Evolutionary conservation across 805 yeast genomes (phyloP).

Genomic region (Millerozyma acaciae): DNA sequence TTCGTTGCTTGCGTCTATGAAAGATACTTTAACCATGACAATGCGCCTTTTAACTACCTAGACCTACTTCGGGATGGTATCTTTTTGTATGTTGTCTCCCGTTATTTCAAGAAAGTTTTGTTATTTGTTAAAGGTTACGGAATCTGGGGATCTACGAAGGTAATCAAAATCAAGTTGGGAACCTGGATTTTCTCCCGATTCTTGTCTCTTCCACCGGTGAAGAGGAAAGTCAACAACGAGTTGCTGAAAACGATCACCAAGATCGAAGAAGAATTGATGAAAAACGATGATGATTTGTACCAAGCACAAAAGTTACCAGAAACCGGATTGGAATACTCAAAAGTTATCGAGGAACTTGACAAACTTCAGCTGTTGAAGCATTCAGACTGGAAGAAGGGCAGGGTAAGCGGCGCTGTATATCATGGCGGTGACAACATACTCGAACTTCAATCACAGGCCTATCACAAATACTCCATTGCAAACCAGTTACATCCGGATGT

Average conservation of each 20-base stretch:
- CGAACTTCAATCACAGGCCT: constrained; percentile 72
- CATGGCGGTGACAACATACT: constrained; percentile 87
- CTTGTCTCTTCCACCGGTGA: constrained; percentile 50
- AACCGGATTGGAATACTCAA: constrained; percentile 48
- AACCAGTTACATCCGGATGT: constrained; percentile 97
- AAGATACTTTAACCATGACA: constrained; percentile 2
- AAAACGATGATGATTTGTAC: constrained; percentile 43
- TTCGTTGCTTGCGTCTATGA: background rate
- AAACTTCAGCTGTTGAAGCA: constrained; percentile 51
- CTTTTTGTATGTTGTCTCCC: constrained; percentile 13
- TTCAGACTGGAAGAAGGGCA: constrained; percentile 79
- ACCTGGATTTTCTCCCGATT: constrained; percentile 26
- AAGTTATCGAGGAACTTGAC: constrained; percentile 51
- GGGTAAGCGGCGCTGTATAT: constrained; percentile 92
- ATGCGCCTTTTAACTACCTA: constrained; percentile 10
- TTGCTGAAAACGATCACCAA: constrained; percentile 42
- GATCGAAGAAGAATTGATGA: constrained; percentile 57
- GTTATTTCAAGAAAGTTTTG: constrained; percentile 6
- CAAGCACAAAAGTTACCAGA: constrained; percentile 55
- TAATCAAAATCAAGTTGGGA: constrained; percentile 12
- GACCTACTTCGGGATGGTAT: constrained; percentile 19
- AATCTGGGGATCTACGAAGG: constrained; percentile 22
- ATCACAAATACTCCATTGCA: constrained; percentile 73
- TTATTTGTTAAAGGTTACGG: constrained; percentile 37
- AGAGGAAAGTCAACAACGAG: constrained; percentile 56